Conservation (phyloP, 139 green algal genomes). For the Chlorella sp. region DNA sequence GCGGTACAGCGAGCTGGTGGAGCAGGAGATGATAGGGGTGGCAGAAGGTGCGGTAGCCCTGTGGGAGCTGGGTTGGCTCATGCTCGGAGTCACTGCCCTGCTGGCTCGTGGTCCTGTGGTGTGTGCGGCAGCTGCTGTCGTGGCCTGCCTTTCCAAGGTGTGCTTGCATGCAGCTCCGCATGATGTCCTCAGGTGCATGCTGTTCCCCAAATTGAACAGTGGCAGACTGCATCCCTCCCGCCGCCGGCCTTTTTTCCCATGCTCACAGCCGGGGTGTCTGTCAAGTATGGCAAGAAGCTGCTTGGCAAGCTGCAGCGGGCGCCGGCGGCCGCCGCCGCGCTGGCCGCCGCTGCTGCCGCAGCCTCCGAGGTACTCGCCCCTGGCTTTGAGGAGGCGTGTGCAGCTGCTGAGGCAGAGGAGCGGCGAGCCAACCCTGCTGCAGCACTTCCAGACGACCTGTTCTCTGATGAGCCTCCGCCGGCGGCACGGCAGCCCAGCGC, state of each 20-base stretch:
- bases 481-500: too few relatives aligned
- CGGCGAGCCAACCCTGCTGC: conserved; percentile 15
- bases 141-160: too few relatives aligned
- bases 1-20: not conserved
- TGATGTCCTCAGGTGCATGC: too few relatives aligned
- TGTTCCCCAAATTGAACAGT: too few relatives aligned
- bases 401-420: conserved; percentile 11
- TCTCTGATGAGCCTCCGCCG: too few relatives aligned
- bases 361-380: conserved; percentile 8
- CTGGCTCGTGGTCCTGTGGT: too few relatives aligned
- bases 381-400: conserved; percentile 20
- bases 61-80: not conserved
- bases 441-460: too few relatives aligned
- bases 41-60: conserved; percentile 1
- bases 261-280: conserved; percentile 24
- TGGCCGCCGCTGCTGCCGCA: not conserved
- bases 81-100: too few relatives aligned
- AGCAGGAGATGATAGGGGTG: conserved; percentile 26
- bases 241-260: not conserved
- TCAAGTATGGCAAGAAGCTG: conserved; percentile 37
- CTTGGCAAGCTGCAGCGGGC: conserved; percentile 32
- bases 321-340: conserved; percentile 8
- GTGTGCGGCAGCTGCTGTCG: too few relatives aligned
- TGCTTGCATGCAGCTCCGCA: too few relatives aligned
- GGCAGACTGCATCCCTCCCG: too few relatives aligned